These are phyloP conservation scores for Aspergillus pseudotamarii DNA, from an alignment of 2,329 filamentous ascomycete genomes.

Conservation along the genomic window DNA sequence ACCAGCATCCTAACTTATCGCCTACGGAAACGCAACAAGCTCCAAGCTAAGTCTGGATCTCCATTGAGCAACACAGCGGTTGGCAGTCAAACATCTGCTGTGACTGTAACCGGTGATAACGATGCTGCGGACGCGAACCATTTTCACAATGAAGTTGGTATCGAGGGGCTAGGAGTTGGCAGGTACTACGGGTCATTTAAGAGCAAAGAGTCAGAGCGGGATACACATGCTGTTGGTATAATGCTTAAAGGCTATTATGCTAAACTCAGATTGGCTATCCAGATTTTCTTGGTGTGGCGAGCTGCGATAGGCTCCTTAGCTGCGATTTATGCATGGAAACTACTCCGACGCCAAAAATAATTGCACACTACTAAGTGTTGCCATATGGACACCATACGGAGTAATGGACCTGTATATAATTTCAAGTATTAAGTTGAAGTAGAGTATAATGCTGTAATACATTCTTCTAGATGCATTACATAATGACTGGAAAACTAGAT, in stretches of 20 bases:
- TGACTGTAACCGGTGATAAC: constrained; percentile 24
- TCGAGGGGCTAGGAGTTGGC: constrained; percentile 41
- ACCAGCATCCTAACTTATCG: constrained; percentile 63
- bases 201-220: constrained; percentile 25
- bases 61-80: constrained; percentile 35
- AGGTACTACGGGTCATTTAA: constrained; percentile 33
- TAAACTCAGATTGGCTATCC: constrained; percentile 42
- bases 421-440: neutral
- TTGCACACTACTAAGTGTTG: neutral
- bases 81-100: constrained; percentile 39
- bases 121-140: constrained; percentile 22
- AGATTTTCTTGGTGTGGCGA: constrained; percentile 44
- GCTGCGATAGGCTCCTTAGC: constrained; percentile 33
- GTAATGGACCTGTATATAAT: neutral
- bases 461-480: neutral
- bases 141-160: constrained; percentile 40
- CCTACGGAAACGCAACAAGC: constrained; percentile 56
- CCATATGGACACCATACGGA: neutral
- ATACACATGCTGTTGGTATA: constrained; percentile 43
- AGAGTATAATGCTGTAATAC: neutral
- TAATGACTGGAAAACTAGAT: neutral
- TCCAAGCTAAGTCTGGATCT: constrained; percentile 34
- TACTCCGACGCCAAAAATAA: constrained; percentile 24
- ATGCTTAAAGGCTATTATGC: constrained; percentile 50
- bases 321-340: constrained; percentile 32